These are phyloP conservation scores for Loxodes magnus DNA, from an alignment of 73 alveolate genomes.

Conservation along the genomic window DNA sequence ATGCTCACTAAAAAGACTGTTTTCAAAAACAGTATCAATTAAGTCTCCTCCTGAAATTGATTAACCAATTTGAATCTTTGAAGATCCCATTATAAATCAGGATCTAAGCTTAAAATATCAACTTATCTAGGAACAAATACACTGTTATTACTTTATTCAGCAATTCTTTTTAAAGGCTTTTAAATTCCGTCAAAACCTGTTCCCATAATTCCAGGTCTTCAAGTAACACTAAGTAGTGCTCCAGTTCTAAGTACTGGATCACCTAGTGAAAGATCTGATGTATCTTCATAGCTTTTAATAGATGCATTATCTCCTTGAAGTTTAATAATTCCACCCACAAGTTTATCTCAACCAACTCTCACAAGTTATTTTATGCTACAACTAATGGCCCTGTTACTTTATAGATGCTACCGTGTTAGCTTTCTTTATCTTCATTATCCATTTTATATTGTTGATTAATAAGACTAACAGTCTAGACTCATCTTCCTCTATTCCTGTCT, in stretches of 20 bases:
- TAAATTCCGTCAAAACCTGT: slow-evolving; percentile 75
- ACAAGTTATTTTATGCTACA: slow-evolving; percentile 94
- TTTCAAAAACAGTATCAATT: slow-evolving; percentile 85
- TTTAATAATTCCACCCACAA: slow-evolving; percentile 97
- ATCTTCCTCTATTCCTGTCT: no score
- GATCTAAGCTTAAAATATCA: slow-evolving; percentile 87
- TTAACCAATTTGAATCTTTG: slow-evolving; percentile 50
- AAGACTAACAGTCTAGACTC: no score
- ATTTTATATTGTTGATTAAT: no score
- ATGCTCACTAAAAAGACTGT: slow-evolving; percentile 78
- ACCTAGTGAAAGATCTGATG: slow-evolving; percentile 96
- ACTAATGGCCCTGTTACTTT: slow-evolving; percentile 95
- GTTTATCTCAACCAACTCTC: slow-evolving; percentile 95
- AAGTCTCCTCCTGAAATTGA: slow-evolving; percentile 91
- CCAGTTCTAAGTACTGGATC: slow-evolving; percentile 98
- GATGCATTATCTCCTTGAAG: slow-evolving; percentile 98
- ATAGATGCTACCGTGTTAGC: slow-evolving; percentile 77
- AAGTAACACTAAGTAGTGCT: slow-evolving; percentile 89
- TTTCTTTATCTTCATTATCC: no score
- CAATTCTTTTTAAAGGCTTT: slow-evolving; percentile 29
- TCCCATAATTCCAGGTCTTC: slow-evolving; percentile 95
- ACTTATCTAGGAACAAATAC: slow-evolving; percentile 97
- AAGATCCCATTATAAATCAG: slow-evolving; percentile 86
- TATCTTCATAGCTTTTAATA: slow-evolving; percentile 96
- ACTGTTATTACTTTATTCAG: slow-evolving; percentile 26